These are phyloP conservation scores for Aspergillus vadensis DNA, from an alignment of 2,329 filamentous ascomycete species.

Conservation along the genomic window DNA sequence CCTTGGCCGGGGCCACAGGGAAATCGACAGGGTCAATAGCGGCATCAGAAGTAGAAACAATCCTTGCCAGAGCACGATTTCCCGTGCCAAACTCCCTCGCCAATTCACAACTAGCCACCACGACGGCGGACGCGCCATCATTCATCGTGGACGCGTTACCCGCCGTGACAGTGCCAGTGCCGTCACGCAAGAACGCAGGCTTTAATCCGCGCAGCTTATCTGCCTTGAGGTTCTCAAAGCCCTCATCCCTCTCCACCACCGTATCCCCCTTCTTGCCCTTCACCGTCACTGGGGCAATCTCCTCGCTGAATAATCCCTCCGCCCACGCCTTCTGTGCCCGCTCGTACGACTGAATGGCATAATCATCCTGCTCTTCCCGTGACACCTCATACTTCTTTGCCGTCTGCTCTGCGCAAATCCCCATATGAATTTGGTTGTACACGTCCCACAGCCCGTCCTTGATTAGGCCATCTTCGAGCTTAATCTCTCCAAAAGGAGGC, in stretches of 20 bases:
- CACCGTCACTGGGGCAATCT: conserved; percentile 85
- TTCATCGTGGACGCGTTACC: conserved; percentile 94
- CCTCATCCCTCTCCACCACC: conserved; percentile 80
- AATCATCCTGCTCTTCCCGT: conserved; percentile 85
- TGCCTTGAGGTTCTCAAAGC: conserved; percentile 80
- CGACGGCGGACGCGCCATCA: conserved; percentile 87
- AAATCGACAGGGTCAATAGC: conserved; percentile 92
- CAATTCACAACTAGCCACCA: conserved; percentile 77
- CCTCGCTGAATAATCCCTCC: conserved; percentile 77
- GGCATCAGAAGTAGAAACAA: conserved; percentile 84
- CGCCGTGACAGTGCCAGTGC: conserved; percentile 86
- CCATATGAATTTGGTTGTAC: conserved; percentile 97
- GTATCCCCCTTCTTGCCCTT: conserved; percentile 80
- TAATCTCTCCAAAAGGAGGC: conserved; percentile 82
- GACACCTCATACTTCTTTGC: conserved; percentile 83
- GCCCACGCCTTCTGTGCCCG: conserved; percentile 90
- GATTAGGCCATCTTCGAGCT: conserved; percentile 87
- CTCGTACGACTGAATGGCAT: conserved; percentile 85
- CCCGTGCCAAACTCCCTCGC: conserved; percentile 76
- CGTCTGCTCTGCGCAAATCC: conserved; percentile 91
- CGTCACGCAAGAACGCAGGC: conserved; percentile 85
- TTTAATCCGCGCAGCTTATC: conserved; percentile 86
- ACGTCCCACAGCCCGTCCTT: conserved; percentile 96
- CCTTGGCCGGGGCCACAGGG: conserved; percentile 86
- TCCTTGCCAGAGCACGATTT: conserved; percentile 82